These are phyloP conservation scores for Phyllosticta citribraziliensis DNA, from an alignment of 2,329 filamentous ascomycete species.

Conservation along the genomic window DNA sequence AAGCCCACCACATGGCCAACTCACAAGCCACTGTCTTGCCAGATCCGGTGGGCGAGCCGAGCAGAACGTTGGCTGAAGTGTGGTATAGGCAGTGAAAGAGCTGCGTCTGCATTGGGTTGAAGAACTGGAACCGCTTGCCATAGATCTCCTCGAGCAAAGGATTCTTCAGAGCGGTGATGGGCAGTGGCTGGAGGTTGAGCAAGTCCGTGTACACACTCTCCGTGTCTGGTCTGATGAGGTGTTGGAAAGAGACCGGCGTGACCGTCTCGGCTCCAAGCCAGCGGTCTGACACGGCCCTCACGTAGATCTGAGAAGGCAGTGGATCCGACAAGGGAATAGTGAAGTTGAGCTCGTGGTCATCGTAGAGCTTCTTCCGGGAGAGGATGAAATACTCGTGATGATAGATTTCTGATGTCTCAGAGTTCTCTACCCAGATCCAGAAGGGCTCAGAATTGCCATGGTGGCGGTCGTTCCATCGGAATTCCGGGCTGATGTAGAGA, in stretches of 20 bases:
- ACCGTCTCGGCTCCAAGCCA: slow-evolving; percentile 97
- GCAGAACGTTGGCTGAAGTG: slow-evolving; percentile 79
- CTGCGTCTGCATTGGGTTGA: slow-evolving; percentile 99
- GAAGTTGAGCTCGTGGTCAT: slow-evolving; percentile 96
- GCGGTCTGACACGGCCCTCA: slow-evolving; percentile 84
- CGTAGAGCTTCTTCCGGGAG: slow-evolving; percentile 77
- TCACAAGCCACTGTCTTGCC: slow-evolving; percentile 96
- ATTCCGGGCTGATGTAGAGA: slow-evolving; percentile 78
- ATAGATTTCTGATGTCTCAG: slow-evolving; percentile 93
- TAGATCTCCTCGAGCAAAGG: slow-evolving; percentile 82
- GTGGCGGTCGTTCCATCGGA: slow-evolving; percentile 86
- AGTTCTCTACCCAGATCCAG: slow-evolving; percentile 99
- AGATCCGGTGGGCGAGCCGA: slow-evolving; percentile 93
- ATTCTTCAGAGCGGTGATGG: slow-evolving; percentile 80
- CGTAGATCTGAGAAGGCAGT: slow-evolving; percentile 89
- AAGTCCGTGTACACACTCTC: slow-evolving; percentile 96
- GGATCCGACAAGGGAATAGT: slow-evolving; percentile 93
- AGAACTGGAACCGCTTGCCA: slow-evolving; percentile 79
- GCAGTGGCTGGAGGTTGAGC: slow-evolving; percentile 80
- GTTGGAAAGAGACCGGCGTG: slow-evolving; percentile 90
- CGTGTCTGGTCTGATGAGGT: slow-evolving; percentile 92
- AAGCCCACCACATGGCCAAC: slow-evolving; percentile 99
- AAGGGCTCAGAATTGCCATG: slow-evolving; percentile 94
- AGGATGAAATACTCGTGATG: slow-evolving; percentile 97
- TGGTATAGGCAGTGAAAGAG: slow-evolving; percentile 96